Conservation (phyloP, 257 asterid genomes). For the Capsicum rhomboideum region DNA sequence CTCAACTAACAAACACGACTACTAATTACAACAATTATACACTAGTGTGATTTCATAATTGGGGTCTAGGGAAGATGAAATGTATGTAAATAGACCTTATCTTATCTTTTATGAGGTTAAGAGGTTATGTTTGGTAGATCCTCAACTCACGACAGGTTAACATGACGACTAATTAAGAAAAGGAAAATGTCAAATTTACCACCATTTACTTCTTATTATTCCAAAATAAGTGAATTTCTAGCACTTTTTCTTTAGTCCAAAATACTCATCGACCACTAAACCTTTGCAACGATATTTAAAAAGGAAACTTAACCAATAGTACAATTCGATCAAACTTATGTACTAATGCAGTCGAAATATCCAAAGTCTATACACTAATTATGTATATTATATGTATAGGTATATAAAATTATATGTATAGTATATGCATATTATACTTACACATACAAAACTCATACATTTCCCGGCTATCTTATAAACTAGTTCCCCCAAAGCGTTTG, state of each 20-base stretch:
- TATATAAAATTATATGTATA: too few relatives aligned
- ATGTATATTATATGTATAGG: not conserved
- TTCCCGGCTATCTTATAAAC: not conserved
- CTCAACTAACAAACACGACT: not conserved
- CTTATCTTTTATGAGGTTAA: not conserved
- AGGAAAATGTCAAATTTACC: not conserved
- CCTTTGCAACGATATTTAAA: not conserved
- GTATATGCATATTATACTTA: not conserved
- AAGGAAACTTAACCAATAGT: not conserved
- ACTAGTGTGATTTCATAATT: not conserved
- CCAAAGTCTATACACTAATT: not conserved
- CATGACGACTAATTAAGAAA: not conserved
- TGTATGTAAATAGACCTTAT: not conserved
- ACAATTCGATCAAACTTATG: not conserved
- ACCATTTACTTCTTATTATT: not conserved
- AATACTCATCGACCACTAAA: not conserved
- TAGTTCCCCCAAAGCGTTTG: not conserved
- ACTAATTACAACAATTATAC: not conserved
- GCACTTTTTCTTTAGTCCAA: not conserved
- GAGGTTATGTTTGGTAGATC: not conserved
- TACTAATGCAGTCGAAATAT: not conserved
- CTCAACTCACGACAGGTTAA: not conserved
- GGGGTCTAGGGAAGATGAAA: rapidly evolving
- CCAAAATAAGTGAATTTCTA: not conserved
- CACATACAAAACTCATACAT: not conserved